Percentiles rank a stretch among this genome's conserved stretches.
Evolutionary conservation across 306 rosid genomes (phyloP).

Genomic region (Prunus campanulata): DNA sequence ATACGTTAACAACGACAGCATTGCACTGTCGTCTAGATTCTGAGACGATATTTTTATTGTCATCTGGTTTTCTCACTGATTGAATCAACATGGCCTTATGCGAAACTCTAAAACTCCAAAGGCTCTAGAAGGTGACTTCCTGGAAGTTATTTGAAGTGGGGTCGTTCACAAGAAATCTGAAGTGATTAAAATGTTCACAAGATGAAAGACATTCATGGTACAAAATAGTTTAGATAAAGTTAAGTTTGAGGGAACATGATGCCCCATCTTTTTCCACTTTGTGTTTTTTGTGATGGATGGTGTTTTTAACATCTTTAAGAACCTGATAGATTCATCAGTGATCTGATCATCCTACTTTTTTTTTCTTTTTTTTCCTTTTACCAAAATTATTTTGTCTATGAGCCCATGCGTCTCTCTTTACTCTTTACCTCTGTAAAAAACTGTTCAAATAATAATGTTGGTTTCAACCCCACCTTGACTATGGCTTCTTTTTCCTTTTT

Average conservation of each 20-base stretch:
- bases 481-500: conserved; percentile 20
- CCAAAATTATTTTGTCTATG: conserved; percentile 45
- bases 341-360: conserved; percentile 26
- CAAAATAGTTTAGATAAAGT: conserved; percentile 33
- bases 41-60: neutral
- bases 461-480: neutral
- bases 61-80: neutral
- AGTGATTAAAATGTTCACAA: conserved; percentile 40
- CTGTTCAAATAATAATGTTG: conserved; percentile 20
- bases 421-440: conserved; percentile 25
- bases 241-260: conserved; percentile 52
- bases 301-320: conserved; percentile 48
- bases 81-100: neutral
- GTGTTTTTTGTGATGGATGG: conserved; percentile 38
- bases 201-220: conserved; percentile 50
- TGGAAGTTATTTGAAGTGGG: conserved; percentile 13
- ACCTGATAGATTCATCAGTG: conserved; percentile 34
- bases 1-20: neutral
- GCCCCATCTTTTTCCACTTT: conserved; percentile 48
- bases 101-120: neutral
- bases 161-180: conserved; percentile 43
- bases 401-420: conserved; percentile 34
- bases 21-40: neutral
- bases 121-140: conserved; percentile 1
- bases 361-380: neutral